Evolutionary conservation across 2,329 filamentous ascomycete species (phyloP), one percentile per base, ranked within the genome.

Genomic region (Neofusicoccum umdonicola): DNA sequence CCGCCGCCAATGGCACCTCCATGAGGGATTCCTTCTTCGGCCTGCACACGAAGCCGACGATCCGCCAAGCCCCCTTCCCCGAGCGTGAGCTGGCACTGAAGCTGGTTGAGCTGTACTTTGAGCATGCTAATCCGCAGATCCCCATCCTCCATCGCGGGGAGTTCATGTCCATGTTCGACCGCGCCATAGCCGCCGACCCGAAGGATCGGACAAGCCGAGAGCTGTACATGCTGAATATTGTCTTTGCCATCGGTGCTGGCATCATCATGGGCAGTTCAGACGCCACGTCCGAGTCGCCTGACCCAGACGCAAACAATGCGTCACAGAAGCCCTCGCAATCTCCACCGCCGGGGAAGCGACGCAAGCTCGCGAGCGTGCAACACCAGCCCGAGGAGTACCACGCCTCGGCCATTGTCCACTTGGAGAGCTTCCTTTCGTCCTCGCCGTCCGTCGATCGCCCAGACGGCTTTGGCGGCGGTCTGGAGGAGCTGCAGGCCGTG

Each of bases 1-100:
- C 82, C 52, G 78, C 81, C 42, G 80, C 80, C 27, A 82, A 84
- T 41, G 89, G 88, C 42, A 92, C 92, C 17, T 92, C 91, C 12
- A 95, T 97, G 90, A 87, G 93, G 66, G 94, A 98, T 77, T 96
- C 93, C 0, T 97, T 97, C 82, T 98, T 98, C 73, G 94, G 94
- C n/a, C 81, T 98, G 50, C 93, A 97, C 71, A 96, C 92, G 2
- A 93, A 90, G 71, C 92, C 93, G 1, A 92, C 88, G 15, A 95
- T 97, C 73, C 88, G 91, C 67, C 90, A 91, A 50, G 93, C 93
- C 0, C 84, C 88, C 0, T 97, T 98, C 70, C 95, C 95, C 0
- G 87, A 91, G 67, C 87, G 86, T 68, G 87, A 90, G 37, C 82
- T 97, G 2, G 94, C 88, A 0, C 78, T 85, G 63, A 86, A 87